Conservation (phyloP, 192 early-diverging fungal species). For the Entomortierella beljakovae region DNA sequence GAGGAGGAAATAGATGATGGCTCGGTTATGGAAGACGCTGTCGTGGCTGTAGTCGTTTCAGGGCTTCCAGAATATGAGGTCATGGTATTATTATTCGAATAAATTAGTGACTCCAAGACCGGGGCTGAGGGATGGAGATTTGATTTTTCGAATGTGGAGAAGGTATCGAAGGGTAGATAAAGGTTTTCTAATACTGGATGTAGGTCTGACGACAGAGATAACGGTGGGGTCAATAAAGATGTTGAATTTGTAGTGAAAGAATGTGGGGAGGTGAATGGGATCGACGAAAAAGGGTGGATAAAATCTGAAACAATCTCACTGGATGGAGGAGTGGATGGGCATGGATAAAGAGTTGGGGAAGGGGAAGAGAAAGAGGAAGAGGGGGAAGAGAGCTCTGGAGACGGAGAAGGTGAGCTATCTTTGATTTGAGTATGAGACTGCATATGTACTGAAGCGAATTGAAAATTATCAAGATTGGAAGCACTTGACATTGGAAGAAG, state of each 20-base stretch:
- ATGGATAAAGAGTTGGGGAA: not conserved
- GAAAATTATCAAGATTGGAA: not conserved
- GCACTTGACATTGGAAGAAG: not conserved
- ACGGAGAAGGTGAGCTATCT: not conserved
- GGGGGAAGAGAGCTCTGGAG: not conserved
- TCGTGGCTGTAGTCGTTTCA: not conserved
- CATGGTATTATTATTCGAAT: not conserved
- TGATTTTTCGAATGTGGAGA: not conserved
- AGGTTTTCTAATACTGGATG: not conserved
- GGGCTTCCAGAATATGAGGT: not conserved
- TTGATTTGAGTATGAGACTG: not conserved
- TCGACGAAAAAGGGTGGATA: not conserved
- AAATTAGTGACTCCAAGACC: not conserved
- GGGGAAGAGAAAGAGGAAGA: not conserved
- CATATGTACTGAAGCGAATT: not conserved
- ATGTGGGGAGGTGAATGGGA: not conserved
- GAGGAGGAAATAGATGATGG: not conserved
- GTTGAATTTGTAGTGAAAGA: not conserved
- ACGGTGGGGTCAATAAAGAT: not conserved
- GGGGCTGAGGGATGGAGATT: not conserved
- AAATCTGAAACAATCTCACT: not conserved
- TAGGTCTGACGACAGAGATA: constrained; percentile 5
- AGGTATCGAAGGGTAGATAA: not conserved
- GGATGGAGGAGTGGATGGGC: not conserved
- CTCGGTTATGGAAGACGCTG: not conserved